A percentile compares a stretch with the other conserved stretches of the same genome.
Conservation (phyloP, 148 eudicot species). For the Amaranthus cruentus region DNA sequence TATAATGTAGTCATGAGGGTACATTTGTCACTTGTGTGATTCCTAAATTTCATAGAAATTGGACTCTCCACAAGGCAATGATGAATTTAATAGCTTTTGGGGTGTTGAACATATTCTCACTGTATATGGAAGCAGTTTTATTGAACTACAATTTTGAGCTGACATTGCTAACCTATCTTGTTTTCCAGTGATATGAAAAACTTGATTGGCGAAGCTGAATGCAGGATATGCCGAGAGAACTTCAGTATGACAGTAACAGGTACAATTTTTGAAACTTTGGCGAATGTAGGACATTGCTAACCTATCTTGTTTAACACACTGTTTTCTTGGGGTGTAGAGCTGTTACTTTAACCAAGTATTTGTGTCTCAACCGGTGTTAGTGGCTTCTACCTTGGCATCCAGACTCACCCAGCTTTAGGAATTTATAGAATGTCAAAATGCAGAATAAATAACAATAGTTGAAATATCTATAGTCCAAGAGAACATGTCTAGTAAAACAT, state of each 20-base stretch:
- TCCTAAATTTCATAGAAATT: no score
- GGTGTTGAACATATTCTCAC: no score
- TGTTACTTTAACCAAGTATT: neutral
- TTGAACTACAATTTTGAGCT: neutral
- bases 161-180: conserved; percentile 3
- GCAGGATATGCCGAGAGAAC: conserved; percentile 73
- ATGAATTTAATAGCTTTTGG: no score
- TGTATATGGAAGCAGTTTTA: neutral
- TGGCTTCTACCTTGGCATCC: neutral
- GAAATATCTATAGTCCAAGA: neutral
- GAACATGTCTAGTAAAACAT: no score
- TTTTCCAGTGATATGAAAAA: conserved; percentile 67
- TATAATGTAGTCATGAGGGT: no score
- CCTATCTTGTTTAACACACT: neutral
- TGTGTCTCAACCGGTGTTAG: no score
- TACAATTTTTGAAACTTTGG: conserved; percentile 1
- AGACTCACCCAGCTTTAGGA: neutral
- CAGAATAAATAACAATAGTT: neutral
- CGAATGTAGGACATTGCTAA: neutral
- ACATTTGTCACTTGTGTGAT: no score
- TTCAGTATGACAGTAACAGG: conserved; percentile 49
- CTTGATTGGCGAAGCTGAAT: conserved; percentile 67
- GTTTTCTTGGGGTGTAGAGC: neutral
- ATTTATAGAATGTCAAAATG: neutral
- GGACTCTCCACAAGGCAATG: no score